Base-by-base conservation (phyloP, 2,329 filamentous ascomycete genomes). In the Sclerotinia borealis region DNA sequence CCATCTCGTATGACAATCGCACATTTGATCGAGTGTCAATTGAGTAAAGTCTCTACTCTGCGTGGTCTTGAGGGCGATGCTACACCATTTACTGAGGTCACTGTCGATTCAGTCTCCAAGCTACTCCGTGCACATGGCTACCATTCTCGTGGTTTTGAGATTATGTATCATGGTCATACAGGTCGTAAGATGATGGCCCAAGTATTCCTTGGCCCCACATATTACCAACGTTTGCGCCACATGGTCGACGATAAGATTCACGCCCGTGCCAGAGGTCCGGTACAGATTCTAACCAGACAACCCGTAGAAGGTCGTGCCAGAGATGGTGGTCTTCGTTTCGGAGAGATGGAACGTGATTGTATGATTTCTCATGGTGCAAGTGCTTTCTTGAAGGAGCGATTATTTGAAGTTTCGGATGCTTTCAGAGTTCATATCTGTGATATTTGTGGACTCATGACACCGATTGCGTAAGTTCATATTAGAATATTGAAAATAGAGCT, bases 181-280 rank as follows among this genome's bases (percentile, higher is more conserved):
- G 95, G 95, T 59, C 87, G 88, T 71, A 99, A 99, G 82, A 81
- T 98, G 68, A 88, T 92, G 50, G 91, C 93, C 0, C 95, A 99
- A 77, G 89, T 98, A 62, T 99, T 99, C 85, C 85, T 99, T 64
- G 95, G 95, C 10, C 95, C 95, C 0, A 99, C 95, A 1, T 99
- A 99, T 81, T 99, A 99, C 79, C 95, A 99, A 79, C 92, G 96
- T 77, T 85, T 99, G 65, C 89, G 95, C 68, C 96, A 99, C 79
- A 99, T 99, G 96, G 96, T 99, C 71, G 95, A 99, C 76, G 95
- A 99, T 83, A 99, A 99, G 85, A 99, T 99, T 72, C 95, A 99
- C 79, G 96, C 95, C n/a, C 90, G 96, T 78, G 95, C 96, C 17
- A 89, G 95, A 75, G 95, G 96, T 41, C 95, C 95, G 0, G 91